Evolutionary conservation across 2,329 filamentous ascomycete species (phyloP).

Genomic region (Cordyceps pruinosa): DNA sequence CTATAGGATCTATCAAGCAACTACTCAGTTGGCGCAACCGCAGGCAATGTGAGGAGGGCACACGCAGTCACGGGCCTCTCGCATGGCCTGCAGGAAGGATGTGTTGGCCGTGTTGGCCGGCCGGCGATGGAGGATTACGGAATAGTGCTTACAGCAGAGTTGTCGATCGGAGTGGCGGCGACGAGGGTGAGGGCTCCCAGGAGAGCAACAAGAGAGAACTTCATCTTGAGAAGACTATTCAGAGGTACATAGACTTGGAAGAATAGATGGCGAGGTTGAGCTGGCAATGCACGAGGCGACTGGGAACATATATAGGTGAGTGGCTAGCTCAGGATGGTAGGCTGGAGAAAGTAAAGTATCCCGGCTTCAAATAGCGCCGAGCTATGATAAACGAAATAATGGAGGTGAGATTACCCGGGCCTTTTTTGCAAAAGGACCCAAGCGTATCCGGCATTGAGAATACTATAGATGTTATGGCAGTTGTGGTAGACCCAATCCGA

Average conservation of each 20-base stretch:
- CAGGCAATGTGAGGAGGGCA: conserved; percentile 3
- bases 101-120: neutral
- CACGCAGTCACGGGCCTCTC: conserved; percentile 1
- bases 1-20: neutral
- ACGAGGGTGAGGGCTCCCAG: neutral
- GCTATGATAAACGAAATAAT: no score
- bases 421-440: no score
- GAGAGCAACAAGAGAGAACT: conserved; percentile 1
- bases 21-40: neutral
- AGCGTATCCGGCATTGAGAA: no score
- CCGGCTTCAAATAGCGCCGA: no score
- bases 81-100: neutral
- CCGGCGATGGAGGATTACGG: neutral
- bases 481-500: no score
- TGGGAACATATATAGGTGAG: neutral
- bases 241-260: neutral
- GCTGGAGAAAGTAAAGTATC: neutral
- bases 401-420: no score
- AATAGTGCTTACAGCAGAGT: neutral
- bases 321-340: neutral
- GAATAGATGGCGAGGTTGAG: neutral
- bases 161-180: neutral
- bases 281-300: neutral
- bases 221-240: neutral
- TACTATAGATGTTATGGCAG: no score